Percentiles rank a stretch among this genome's conserved stretches.
These are phyloP conservation scores for Blastobotrys robertii DNA, from an alignment of 805 yeast species.

Conservation along the genomic window DNA sequence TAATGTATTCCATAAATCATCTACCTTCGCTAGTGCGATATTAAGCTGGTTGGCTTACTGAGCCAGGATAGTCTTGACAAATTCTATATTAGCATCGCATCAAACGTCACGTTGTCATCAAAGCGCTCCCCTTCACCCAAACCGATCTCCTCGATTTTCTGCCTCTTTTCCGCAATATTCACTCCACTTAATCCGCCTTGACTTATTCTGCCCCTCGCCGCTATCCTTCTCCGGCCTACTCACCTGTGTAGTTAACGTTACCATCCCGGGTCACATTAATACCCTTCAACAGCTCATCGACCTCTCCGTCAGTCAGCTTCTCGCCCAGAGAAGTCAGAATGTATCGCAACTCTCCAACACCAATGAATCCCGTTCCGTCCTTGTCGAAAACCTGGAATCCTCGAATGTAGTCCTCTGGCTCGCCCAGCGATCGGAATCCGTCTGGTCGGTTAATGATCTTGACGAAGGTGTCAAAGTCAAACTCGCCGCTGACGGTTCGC, in stretches of 20 bases:
- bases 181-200: too few species aligned
- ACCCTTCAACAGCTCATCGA: slow-evolving; percentile 92
- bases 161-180: too few species aligned
- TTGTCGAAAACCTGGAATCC: slow-evolving; percentile 97
- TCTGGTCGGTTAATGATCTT: slow-evolving; percentile 75
- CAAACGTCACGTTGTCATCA: neutral
- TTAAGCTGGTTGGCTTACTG: slow-evolving; percentile 38
- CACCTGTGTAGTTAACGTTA: slow-evolving; percentile 78
- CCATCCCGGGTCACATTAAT: slow-evolving; percentile 91
- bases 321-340: slow-evolving; percentile 95
- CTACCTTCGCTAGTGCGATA: neutral
- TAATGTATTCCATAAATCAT: neutral
- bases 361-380: slow-evolving; percentile 89
- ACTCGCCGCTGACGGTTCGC: slow-evolving; percentile 29
- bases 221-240: too few species aligned
- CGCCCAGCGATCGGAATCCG: slow-evolving; percentile 80
- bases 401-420: slow-evolving; percentile 86
- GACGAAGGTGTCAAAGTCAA: slow-evolving; percentile 70
- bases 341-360: slow-evolving; percentile 93
- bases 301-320: slow-evolving; percentile 80
- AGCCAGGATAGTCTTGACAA: slow-evolving; percentile 86
- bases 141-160: neutral
- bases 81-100: slow-evolving; percentile 32
- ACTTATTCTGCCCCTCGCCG: too few species aligned
- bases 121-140: neutral